Evolutionary conservation across 2,329 filamentous ascomycete genomes (phyloP).

Genomic region (Epichloe sp.): DNA sequence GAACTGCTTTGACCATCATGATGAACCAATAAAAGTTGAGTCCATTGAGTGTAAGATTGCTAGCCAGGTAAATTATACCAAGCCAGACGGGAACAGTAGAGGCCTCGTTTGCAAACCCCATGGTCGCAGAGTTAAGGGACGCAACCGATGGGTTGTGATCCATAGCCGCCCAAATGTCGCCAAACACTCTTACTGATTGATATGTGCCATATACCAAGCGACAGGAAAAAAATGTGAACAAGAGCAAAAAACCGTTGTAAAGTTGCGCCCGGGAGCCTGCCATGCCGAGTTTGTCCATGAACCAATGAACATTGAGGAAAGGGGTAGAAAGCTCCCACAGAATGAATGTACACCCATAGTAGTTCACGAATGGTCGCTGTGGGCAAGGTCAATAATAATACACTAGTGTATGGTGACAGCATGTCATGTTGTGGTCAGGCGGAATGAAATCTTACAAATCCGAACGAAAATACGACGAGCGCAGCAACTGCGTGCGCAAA

Average conservation of each 20-base stretch:
- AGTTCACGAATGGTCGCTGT: constrained; percentile 73
- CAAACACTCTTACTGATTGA: constrained; percentile 55
- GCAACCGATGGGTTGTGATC: constrained; percentile 23
- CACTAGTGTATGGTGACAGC: not conserved
- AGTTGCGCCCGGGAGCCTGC: constrained; percentile 63
- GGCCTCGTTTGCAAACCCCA: constrained; percentile 33
- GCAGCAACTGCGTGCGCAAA: constrained; percentile 66
- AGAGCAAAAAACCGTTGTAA: constrained; percentile 62
- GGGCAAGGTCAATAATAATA: not conserved
- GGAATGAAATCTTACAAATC: constrained; percentile 50
- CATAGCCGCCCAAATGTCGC: constrained; percentile 49
- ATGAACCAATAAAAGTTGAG: constrained; percentile 79
- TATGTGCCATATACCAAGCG: constrained; percentile 69
- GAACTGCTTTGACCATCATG: constrained; percentile 72
- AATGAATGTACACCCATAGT: constrained; percentile 68
- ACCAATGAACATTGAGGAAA: constrained; percentile 85
- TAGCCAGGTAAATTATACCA: constrained; percentile 50
- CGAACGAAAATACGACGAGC: constrained; percentile 60
- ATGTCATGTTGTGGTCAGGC: not conserved
- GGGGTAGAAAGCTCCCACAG: constrained; percentile 79
- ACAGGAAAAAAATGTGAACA: constrained; percentile 62
- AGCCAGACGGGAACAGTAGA: constrained; percentile 57
- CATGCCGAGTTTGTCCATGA: constrained; percentile 74
- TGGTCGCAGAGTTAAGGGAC: constrained; percentile 12
- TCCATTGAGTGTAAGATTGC: constrained; percentile 59